phyloP scores from a whole-genome alignment of 768 basidiomycete species.

The Boletus vermiculosoides region DNA sequence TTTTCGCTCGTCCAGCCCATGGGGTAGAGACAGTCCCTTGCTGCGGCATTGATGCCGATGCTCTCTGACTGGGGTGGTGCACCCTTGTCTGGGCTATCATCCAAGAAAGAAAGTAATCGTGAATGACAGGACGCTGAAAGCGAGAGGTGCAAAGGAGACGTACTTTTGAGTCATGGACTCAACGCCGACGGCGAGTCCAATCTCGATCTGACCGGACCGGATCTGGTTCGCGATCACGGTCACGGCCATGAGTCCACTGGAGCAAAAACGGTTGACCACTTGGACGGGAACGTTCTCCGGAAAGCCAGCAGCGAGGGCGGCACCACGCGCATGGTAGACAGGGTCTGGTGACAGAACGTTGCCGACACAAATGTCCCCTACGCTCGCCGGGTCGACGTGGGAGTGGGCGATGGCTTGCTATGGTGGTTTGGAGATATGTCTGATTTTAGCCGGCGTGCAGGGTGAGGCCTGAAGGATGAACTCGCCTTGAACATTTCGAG shows the following conservation, averaged over 20 bases:
- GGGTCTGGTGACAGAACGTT: slow-evolving; percentile 67
- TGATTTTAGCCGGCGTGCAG: background rate
- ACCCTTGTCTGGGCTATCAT: slow-evolving; percentile 58
- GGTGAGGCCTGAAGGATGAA: background rate
- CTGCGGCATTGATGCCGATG: slow-evolving; percentile 52
- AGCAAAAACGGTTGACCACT: slow-evolving; percentile 78
- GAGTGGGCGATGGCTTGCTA: slow-evolving; percentile 62
- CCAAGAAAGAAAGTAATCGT: background rate
- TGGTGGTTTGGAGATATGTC: background rate
- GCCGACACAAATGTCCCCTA: slow-evolving; percentile 80
- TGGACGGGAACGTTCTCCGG: slow-evolving; percentile 77
- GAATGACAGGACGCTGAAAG: background rate
- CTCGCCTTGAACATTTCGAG: slow-evolving; percentile 76
- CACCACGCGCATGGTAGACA: slow-evolving; percentile 67
- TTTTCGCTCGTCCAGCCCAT: slow-evolving; percentile 95
- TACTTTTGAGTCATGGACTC: slow-evolving; percentile 85
- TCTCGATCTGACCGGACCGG: slow-evolving; percentile 71
- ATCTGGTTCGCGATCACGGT: slow-evolving; percentile 77
- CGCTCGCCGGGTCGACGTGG: slow-evolving; percentile 57
- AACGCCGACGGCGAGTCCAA: slow-evolving; percentile 79
- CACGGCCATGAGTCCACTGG: slow-evolving; percentile 83
- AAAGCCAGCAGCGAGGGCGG: slow-evolving; percentile 77
- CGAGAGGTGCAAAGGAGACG: slow-evolving; percentile 15
- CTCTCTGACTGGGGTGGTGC: slow-evolving; percentile 60
- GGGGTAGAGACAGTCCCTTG: slow-evolving; percentile 61